Evolutionary conservation across 2,329 filamentous ascomycete genomes (phyloP).

Genomic region (Exophiala viscosa): DNA sequence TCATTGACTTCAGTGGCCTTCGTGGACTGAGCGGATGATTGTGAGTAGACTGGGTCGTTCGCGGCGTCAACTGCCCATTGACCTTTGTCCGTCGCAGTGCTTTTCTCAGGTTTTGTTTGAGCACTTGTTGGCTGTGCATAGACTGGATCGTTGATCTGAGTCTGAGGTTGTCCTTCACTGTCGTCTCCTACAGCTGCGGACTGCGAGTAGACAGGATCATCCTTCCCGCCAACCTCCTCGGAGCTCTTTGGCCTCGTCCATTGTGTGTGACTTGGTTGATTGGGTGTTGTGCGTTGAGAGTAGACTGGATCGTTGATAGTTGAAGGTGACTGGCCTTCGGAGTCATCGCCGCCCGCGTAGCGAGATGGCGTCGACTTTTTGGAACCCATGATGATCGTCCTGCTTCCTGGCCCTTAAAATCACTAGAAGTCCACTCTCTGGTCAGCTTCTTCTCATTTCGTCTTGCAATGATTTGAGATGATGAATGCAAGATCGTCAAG

Average conservation of each 20-base stretch:
- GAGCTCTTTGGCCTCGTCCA: not conserved
- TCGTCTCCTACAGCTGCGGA: not conserved
- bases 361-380: slow-evolving; percentile 1
- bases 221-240: not conserved
- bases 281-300: not conserved
- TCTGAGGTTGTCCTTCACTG: not conserved
- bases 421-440: too few relatives aligned
- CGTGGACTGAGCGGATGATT: not conserved
- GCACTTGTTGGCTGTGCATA: slow-evolving; percentile 2
- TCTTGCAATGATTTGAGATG: too few relatives aligned
- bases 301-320: slow-evolving; percentile 13
- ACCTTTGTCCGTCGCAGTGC: not conserved
- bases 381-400: not conserved
- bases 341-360: not conserved
- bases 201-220: not conserved
- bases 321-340: not conserved
- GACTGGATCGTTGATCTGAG: slow-evolving; percentile 10
- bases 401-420: not conserved
- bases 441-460: too few relatives aligned
- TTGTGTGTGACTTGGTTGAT: not conserved
- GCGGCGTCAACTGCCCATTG: not conserved
- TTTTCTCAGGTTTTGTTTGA: not conserved
- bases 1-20: slow-evolving; percentile 7
- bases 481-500: too few relatives aligned
- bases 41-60: slow-evolving; percentile 17